phyloP scores from a whole-genome alignment of 148 eudicot genomes.

The Spergularia bocconei region DNA sequence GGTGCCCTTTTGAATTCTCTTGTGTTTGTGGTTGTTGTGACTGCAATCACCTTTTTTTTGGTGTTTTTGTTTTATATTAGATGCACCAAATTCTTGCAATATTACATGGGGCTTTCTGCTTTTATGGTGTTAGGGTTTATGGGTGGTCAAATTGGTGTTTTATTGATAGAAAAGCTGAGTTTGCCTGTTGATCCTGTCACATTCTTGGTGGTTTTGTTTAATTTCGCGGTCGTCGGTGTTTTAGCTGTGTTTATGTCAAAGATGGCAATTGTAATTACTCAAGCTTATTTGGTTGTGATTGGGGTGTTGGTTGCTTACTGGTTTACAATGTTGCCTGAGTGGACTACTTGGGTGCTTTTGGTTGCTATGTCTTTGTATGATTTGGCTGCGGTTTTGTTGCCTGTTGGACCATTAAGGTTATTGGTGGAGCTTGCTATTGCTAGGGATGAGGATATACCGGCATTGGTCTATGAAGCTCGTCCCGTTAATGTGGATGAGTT shows the following conservation, averaged over 20 bases:
- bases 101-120: conserved; percentile 85
- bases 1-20: conserved; percentile 88
- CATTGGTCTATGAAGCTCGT: conserved; percentile 94
- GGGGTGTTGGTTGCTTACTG: conserved; percentile 90
- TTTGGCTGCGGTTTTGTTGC: conserved; percentile 92
- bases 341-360: conserved; percentile 97
- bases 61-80: conserved; percentile 78
- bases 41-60: conserved; percentile 64
- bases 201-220: conserved; percentile 51
- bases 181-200: conserved; percentile 61
- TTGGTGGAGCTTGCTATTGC: conserved; percentile 91
- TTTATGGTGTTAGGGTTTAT: conserved; percentile 76
- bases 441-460: conserved; percentile 94
- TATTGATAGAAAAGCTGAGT: conserved; percentile 42
- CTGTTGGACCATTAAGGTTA: conserved; percentile 80
- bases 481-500: conserved; percentile 47
- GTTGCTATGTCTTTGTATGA: conserved; percentile 89
- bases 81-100: conserved; percentile 82
- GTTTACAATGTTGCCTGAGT: conserved; percentile 93
- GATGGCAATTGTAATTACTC: conserved; percentile 69
- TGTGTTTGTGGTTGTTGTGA: conserved; percentile 75
- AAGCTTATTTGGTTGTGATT: conserved; percentile 76
- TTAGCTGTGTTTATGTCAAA: conserved; percentile 75
- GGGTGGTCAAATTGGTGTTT: conserved; percentile 69
- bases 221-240: conserved; percentile 79